These are phyloP conservation scores for Acacia acuminata DNA, from an alignment of 306 rosid species.

Conservation along the genomic window DNA sequence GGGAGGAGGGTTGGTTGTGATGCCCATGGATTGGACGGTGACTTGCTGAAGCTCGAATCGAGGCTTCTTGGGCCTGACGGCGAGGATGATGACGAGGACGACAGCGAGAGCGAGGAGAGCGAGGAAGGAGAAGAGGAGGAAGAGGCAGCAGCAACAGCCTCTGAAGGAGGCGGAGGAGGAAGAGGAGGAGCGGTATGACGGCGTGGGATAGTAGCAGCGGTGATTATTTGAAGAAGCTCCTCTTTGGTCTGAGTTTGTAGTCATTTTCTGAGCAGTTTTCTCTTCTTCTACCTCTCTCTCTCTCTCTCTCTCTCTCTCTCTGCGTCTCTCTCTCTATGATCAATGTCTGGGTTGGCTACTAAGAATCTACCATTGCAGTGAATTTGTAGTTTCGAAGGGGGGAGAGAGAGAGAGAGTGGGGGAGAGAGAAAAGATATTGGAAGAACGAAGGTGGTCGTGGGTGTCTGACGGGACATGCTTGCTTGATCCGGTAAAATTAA, in stretches of 20 bases:
- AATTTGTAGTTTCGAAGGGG: background rate
- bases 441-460: background rate
- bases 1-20: constrained; percentile 48
- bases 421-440: background rate
- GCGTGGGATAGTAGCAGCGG: constrained; percentile 33
- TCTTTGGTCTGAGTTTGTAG: constrained; percentile 21
- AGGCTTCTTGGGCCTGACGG: constrained; percentile 89
- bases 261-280: constrained; percentile 24
- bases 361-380: background rate
- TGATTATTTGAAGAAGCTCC: constrained; percentile 23
- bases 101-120: constrained; percentile 77
- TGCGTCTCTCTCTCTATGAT: background rate
- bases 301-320: background rate
- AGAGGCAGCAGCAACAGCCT: constrained; percentile 96
- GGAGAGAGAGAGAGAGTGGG: background rate
- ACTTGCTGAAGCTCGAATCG: constrained; percentile 94
- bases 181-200: constrained; percentile 50
- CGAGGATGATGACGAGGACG: constrained; percentile 72
- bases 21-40: constrained; percentile 83
- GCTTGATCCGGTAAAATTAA: background rate
- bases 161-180: constrained; percentile 71
- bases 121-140: constrained; percentile 78
- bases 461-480: background rate
- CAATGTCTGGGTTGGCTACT: background rate
- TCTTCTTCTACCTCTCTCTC: background rate